Evolutionary conservation across 2,329 filamentous ascomycete species (phyloP), one percentile per base, ranked within the genome.

Genomic region (Verruconis gallopava): DNA sequence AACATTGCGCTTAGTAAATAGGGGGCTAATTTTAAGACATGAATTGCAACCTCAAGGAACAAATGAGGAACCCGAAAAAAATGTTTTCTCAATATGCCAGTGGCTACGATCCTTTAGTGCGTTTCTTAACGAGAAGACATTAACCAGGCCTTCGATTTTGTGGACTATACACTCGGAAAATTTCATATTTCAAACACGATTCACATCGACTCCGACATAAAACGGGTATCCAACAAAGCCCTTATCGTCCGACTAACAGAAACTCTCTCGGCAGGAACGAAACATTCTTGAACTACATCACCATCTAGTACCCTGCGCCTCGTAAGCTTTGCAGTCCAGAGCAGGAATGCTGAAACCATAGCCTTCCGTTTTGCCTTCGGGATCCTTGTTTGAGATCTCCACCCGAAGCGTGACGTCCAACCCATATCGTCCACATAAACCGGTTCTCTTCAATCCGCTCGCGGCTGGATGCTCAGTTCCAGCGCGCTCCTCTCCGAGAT

Each of bases 401-500:
- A 71, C 66, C 14, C 64, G 50, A n/a, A 69, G 55, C 18, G 58
- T 57, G 3, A 71, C 62, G 50, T 71, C 67, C 4, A 71, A 49
- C 0, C 67, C 66, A 46, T 61, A 58, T 9, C 49, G 47, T 2
- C 66, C 67, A 28, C 62, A 62, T 4, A 70, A 51, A 1, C 65
- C 64, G 3, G 56, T 65, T 47, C 55, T 54, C 35, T 46, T 47
- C 20, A 68, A 42, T 4, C 65, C 67, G 28, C 49, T 51, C 0
- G 85, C 81, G 11, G 86, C 83, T 44, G 74, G 76, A 64, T 95
- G 86, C 21, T 64, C 66, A 0, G 85, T 86, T 3, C 89, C 89
- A 0, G 84, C 84, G 37, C 72, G 66, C n/a, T 76, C 61, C 57
- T 95, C 89, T 37, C 89, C 88, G 3, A 64, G 62, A 56, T 88